Evolutionary conservation across 2,329 filamentous ascomycete genomes (phyloP).

Genomic region (Helminthosporium solani): DNA sequence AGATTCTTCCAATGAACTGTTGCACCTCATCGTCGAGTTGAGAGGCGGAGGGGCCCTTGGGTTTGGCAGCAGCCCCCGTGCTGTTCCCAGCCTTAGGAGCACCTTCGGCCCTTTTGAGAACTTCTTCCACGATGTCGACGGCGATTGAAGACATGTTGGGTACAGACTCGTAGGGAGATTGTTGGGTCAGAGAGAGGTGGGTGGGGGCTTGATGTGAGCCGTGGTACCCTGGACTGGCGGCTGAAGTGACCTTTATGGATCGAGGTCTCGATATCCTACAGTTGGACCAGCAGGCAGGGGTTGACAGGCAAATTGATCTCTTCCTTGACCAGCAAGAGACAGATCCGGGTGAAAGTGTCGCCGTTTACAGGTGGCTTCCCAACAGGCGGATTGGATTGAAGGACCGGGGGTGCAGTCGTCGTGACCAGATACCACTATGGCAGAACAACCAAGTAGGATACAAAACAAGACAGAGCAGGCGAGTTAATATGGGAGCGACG

Average conservation of each 20-base stretch:
- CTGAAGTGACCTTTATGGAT: slow-evolving; percentile 24
- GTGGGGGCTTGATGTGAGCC: slow-evolving; percentile 6
- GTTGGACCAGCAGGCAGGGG: slow-evolving; percentile 5
- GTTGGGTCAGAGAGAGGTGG: slow-evolving; percentile 16
- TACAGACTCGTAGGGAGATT: slow-evolving; percentile 13
- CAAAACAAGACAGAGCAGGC: slow-evolving; percentile 24
- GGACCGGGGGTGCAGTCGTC: slow-evolving; percentile 19
- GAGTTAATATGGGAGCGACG: slow-evolving; percentile 32
- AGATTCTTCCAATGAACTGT: slow-evolving; percentile 45
- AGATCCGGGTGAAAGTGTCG: slow-evolving; percentile 20
- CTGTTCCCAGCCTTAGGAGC: slow-evolving; percentile 18
- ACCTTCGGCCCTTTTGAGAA: slow-evolving; percentile 25
- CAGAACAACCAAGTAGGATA: slow-evolving; percentile 22
- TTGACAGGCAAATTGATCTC: slow-evolving; percentile 31
- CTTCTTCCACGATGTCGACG: slow-evolving; percentile 10
- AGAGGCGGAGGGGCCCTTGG: slow-evolving; percentile 29
- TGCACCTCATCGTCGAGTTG: slow-evolving; percentile 38
- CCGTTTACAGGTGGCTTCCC: slow-evolving; percentile 10
- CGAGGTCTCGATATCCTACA: slow-evolving; percentile 7
- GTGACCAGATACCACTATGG: slow-evolving; percentile 29
- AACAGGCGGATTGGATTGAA: slow-evolving; percentile 15
- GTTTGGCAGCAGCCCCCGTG: slow-evolving; percentile 19
- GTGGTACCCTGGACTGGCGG: slow-evolving; percentile 9
- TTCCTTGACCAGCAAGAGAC: slow-evolving; percentile 44
- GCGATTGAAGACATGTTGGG: slow-evolving; percentile 24